Base-by-base conservation (phyloP, 192 early-diverging fungal genomes). In the Backusella morwellensis region DNA sequence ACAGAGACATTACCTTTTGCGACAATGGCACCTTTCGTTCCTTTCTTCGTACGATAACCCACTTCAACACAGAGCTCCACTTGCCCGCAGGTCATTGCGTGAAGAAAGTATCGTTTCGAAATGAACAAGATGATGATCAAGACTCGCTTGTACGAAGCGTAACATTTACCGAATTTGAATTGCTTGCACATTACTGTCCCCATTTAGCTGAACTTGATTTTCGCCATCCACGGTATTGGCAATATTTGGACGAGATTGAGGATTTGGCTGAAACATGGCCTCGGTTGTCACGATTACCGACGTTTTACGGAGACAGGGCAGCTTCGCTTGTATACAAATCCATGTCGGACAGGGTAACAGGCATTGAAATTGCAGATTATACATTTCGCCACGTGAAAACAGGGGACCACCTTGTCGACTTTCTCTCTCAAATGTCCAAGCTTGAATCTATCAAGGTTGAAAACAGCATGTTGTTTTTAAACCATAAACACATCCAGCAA, bases 91-190 rank as follows among this genome's bases (percentile, higher is more conserved):
- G 35, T 4, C 68, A 35, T 70, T 70, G 38, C 36, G 38, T 38
- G n/a, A 70, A 35, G 12, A 70, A 21, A 63, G 23, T 63, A 63
- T 23, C 56, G 7, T 63, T 63, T 29, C 21, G 56, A 4, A 63
- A 63, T 12, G 56, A 63, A 12, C 23, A 63, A 29, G 56, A 29
- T 26, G 26, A 63, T 38, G 68, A 70, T 41, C 19, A n/a, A 14
- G 68, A 70, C 40, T 38, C 36, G n/a, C 21, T n/a, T 23, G 68
- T 40, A 36, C 68, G 68, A 4, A 38, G 9, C 68, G 14, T 70
- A 9, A 70, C 38, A 21, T 70, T 70, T 70, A 70, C 68, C 17
- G 68, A 70, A 38, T 70, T 70, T 38, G 68, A 70, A 38, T 23
- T 70, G 8, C 21, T 70, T 0, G 68, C 68, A 12, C 68, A 9